Base-by-base conservation (phyloP, 306 rosid species). In the Gynostemma pentaphyllum region DNA sequence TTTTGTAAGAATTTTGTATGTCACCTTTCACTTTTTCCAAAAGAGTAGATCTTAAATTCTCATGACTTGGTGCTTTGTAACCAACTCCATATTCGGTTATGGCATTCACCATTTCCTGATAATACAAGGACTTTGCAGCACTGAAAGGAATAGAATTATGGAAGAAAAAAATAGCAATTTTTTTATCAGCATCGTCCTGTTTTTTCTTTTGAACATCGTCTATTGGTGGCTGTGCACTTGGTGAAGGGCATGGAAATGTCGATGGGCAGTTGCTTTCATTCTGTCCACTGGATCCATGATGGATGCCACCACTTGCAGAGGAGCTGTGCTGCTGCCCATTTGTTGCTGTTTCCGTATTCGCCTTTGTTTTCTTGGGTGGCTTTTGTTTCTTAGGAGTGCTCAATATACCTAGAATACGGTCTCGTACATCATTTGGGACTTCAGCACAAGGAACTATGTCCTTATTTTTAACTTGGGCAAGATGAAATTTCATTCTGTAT, bases 401-500 rank as follows among this genome's bases (percentile, higher is more conserved):
- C 57, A 87, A 52, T 68, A 84, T 74, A 29, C 75, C 82, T 66
- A 67, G 79, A 75, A 87, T 84, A 62, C 64, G 83, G 74, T 82
- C 85, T 15, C 82, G 75, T 42, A 84, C 95, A 55, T 82, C 77
- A 19, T 65, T 68, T 11, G 95, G 91, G 55, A 84, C 91, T 66
- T 80, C 79, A 1, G 88, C 40, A 60, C 88, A 82, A 15, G 88
- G 91, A 53, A 87, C 71, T 44, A 87, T 80, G 62, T 84, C 95
- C 70, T 87, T 87, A 82, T 87, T 87, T 77, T 84, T 78, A 7
- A 84, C 76, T 80, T 84, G 91, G 66, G 95, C 88, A 51, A 84
- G 78, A 82, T 87, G 95, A 75, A 87, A 87, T 72, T 87, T 87
- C 95, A 87, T 87, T 70, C 85, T 82, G 67, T 87, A 84, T 10